Conservation (phyloP, 2,329 filamentous ascomycete genomes). For the Penicillium aurantiogriseum region DNA sequence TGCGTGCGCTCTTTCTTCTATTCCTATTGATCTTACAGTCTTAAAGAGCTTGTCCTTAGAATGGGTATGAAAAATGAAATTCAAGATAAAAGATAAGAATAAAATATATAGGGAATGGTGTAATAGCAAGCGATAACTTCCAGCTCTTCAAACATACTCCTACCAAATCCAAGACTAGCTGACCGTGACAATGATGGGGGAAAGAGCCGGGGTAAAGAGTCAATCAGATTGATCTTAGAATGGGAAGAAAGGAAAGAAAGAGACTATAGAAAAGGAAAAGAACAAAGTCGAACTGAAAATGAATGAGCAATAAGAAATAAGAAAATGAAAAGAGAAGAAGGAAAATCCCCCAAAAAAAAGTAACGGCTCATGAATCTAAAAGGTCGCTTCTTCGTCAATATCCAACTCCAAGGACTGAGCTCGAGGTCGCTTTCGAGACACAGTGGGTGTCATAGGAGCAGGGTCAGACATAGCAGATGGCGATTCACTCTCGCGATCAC, state of each 20-base stretch:
- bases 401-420: neutral
- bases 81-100: neutral
- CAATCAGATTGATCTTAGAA: neutral
- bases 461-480: slow-evolving; percentile 26
- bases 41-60: too few relatives aligned
- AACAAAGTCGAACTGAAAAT: neutral
- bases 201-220: neutral
- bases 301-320: neutral
- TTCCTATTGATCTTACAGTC: too few relatives aligned
- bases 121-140: neutral
- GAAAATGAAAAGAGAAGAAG: neutral
- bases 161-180: neutral
- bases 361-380: neutral
- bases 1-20: too few relatives aligned
- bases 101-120: neutral
- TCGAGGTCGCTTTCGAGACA: slow-evolving; percentile 5
- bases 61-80: neutral
- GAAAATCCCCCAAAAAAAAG: neutral
- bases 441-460: neutral
- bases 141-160: neutral
- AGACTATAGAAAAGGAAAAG: neutral
- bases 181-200: neutral
- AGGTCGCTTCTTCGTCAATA: neutral
- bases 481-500: slow-evolving; percentile 16
- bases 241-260: neutral